A percentile compares a stretch with the other conserved stretches of the same genome.
These are phyloP conservation scores for Septoria petroselini DNA, from an alignment of 2,329 filamentous ascomycete species.

Conservation along the genomic window DNA sequence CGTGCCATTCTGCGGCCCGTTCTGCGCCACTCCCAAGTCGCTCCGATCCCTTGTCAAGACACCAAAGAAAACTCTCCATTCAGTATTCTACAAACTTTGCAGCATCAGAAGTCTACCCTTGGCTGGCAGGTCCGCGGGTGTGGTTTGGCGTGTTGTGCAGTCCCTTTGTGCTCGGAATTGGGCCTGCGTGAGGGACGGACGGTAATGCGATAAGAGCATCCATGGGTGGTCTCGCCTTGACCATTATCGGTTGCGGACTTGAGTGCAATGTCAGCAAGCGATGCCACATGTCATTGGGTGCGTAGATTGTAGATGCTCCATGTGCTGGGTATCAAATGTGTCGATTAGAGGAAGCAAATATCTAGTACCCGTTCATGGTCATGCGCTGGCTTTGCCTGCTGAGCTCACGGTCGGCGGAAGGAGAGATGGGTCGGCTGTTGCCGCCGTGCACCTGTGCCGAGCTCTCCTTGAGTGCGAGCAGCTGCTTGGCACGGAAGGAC, in stretches of 20 bases:
- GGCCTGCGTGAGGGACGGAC: background rate
- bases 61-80: conserved; percentile 15
- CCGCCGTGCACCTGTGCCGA: conserved; percentile 78
- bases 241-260: conserved; percentile 16
- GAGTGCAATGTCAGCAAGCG: conserved; percentile 17
- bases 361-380: conserved; percentile 98
- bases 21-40: conserved; percentile 1
- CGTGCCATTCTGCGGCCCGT: conserved; percentile 7
- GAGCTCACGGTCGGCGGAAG: conserved; percentile 87
- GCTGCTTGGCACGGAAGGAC: conserved; percentile 97
- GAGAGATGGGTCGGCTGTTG: conserved; percentile 77
- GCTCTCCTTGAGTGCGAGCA: conserved; percentile 96
- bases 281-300: conserved; percentile 1
- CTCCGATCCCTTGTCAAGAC: conserved; percentile 12
- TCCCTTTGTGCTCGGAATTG: conserved; percentile 7
- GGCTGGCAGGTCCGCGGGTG: conserved; percentile 29
- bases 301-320: conserved; percentile 25
- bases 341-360: conserved; percentile 7
- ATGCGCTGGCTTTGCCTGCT: conserved; percentile 96
- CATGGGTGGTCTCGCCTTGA: conserved; percentile 1
- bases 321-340: conserved; percentile 23
- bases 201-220: background rate
- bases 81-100: conserved; percentile 21
- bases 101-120: conserved; percentile 23
- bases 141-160: conserved; percentile 25